Percentiles rank a stretch among this genome's conserved stretches.
Evolutionary conservation across 2,329 filamentous ascomycete species (phyloP).

Genomic region (Laburnicola sp.): DNA sequence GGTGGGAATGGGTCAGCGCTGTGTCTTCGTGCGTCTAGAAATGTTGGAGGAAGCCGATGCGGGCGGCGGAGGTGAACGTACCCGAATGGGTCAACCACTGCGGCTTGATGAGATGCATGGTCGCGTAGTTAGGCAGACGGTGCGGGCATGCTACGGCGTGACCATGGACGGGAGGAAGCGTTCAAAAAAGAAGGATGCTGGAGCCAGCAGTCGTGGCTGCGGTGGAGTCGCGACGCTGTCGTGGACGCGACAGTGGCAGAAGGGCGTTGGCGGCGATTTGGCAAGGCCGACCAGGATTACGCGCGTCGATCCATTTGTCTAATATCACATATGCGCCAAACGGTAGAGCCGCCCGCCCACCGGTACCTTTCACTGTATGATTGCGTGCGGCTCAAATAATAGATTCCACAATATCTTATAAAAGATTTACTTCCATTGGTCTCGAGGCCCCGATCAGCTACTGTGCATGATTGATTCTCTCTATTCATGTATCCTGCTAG

Average conservation of each 20-base stretch:
- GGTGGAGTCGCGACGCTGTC: constrained; percentile 32
- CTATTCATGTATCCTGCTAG: no score
- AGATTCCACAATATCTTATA: no score
- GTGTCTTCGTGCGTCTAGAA: neutral
- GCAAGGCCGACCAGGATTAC: constrained; percentile 30
- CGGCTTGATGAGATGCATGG: constrained; percentile 77
- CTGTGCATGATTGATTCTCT: no score
- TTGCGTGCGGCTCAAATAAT: no score
- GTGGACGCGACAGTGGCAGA: constrained; percentile 40
- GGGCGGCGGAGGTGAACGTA: constrained; percentile 48
- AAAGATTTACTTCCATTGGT: no score
- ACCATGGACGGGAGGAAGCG: constrained; percentile 23
- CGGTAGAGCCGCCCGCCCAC: no score
- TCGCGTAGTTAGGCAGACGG: constrained; percentile 26
- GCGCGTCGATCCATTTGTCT: constrained; percentile 38
- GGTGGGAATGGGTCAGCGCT: constrained; percentile 6
- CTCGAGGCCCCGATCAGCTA: no score
- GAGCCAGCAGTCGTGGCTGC: constrained; percentile 19
- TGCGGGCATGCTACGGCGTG: constrained; percentile 31
- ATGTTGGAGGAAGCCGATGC: constrained; percentile 10
- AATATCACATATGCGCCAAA: no score
- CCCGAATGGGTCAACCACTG: constrained; percentile 94
- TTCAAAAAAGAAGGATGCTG: constrained; percentile 6
- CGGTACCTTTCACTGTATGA: no score
- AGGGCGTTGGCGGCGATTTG: constrained; percentile 25